phyloP scores from a whole-genome alignment of 2,329 filamentous ascomycete genomes.

The Penicillium sp. region DNA sequence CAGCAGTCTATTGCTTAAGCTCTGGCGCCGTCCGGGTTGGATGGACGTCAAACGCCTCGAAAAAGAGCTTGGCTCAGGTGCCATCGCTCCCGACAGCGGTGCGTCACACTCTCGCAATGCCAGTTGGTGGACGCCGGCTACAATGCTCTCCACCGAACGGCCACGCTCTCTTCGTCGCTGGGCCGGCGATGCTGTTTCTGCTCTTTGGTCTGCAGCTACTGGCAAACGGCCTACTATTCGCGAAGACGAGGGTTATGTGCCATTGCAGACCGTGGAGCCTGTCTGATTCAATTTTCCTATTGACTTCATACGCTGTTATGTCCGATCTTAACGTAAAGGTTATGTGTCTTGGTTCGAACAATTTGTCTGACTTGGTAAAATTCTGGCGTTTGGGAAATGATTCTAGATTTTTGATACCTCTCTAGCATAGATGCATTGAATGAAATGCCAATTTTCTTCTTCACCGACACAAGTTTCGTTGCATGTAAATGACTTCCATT shows the following conservation, averaged over 20 bases:
- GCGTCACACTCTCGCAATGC: constrained; percentile 16
- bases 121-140: constrained; percentile 33
- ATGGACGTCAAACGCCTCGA: constrained; percentile 71
- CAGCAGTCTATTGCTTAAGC: constrained; percentile 77
- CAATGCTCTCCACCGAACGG: constrained; percentile 20
- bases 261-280: constrained; percentile 45
- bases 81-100: constrained; percentile 14
- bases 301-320: neutral
- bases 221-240: constrained; percentile 22
- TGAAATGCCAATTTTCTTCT: neutral
- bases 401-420: constrained; percentile 19
- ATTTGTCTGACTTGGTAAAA: neutral
- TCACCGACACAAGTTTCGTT: neutral
- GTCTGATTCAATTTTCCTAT: constrained; percentile 16
- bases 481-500: neutral
- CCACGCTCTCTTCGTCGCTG: constrained; percentile 18
- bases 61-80: constrained; percentile 48
- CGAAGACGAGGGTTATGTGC: constrained; percentile 45
- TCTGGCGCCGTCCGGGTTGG: constrained; percentile 82
- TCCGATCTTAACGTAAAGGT: neutral
- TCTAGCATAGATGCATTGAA: constrained; percentile 6
- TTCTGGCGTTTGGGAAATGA: neutral
- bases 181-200: constrained; percentile 17
- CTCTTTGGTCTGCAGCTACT: constrained; percentile 30
- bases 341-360: neutral